Percentiles rank a stretch among this genome's conserved stretches.
Evolutionary conservation across 371 early-diverging fungal genomes (phyloP).

Genomic region (Dinochytrium kinnereticum): DNA sequence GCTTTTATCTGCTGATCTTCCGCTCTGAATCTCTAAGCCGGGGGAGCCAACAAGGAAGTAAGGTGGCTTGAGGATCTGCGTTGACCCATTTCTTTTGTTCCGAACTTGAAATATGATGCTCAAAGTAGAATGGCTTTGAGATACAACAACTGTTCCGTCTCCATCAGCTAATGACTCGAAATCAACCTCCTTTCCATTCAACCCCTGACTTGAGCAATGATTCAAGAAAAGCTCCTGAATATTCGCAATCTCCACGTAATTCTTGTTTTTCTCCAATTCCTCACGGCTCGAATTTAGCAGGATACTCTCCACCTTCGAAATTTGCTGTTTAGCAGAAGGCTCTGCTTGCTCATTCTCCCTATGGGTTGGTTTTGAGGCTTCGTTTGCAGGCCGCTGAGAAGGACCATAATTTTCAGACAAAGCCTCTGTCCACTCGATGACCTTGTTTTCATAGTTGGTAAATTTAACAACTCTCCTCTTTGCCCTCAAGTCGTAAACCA

Average conservation of each 20-base stretch:
- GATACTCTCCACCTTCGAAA: neutral
- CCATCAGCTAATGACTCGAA: neutral
- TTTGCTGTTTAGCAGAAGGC: neutral
- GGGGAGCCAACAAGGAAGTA: slow-evolving; percentile 12
- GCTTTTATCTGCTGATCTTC: neutral
- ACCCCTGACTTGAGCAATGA: neutral
- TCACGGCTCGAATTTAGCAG: neutral
- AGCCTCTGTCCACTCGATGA: slow-evolving; percentile 1
- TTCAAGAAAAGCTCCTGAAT: neutral
- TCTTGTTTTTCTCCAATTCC: slow-evolving; percentile 1
- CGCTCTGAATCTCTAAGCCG: neutral
- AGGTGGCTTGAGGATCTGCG: neutral
- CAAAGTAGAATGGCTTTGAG: neutral
- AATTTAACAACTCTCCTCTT: neutral
- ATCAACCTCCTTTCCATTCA: neutral
- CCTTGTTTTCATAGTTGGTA: neutral
- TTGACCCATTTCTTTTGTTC: too few species aligned
- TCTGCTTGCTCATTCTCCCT: neutral
- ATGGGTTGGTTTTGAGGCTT: neutral
- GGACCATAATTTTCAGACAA: neutral
- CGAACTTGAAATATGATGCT: neutral
- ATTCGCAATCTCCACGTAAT: neutral
- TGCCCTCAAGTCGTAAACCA: neutral
- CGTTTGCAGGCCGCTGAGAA: neutral
- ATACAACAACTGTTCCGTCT: neutral